Base-by-base conservation (phyloP, 331 rosid species). In the Acacia concinna region DNA sequence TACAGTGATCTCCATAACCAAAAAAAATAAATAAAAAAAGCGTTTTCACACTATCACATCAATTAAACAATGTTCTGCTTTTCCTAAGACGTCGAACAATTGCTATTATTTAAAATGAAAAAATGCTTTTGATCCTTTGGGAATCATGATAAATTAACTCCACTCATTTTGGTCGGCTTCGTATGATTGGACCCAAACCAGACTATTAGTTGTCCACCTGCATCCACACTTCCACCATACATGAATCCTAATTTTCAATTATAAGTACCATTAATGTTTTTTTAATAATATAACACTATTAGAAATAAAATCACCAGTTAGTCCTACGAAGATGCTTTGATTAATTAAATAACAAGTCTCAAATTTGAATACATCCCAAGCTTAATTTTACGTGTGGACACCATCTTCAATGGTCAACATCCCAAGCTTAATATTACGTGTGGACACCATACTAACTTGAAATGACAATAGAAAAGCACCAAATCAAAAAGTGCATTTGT, bases 121-220 rank as follows among this genome's bases (percentile, higher is more conserved):
- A 31, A 63, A 63, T 63, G 74, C 21, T 28, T 28, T 6, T 27
- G 37, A 27, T 28, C 52, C 52, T 68, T 23, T 13, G 0, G 57
- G 75, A 71, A 47, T 71, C 11, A 31, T 52, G 13, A 56, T 25
- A 56, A 56, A 8, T 31, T 59, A 5, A 37, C 43, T 35, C 67
- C 77, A 60, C 70, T n/a, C 18, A 2, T 62, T 69, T 68, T 32
- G 57, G 40, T 51, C 44, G 82, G 78, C 18, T 41, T 52, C 37
- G 62, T 68, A 60, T 63, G 71, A 81, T 78, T 74, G 73, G 75
- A 66, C 79, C 82, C 78, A 37, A 41, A 71, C 62, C 60, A 77
- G 35, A 43, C 49, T 63, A 34, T 56, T 2, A 67, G 40, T 47
- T 78, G 59, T 73, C 59, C 77, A 12, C 15, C 7, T 77, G 15